These are phyloP conservation scores for Aspergillus olivimuriae DNA, from an alignment of 495 filamentous ascomycete genomes.

Conservation along the genomic window DNA sequence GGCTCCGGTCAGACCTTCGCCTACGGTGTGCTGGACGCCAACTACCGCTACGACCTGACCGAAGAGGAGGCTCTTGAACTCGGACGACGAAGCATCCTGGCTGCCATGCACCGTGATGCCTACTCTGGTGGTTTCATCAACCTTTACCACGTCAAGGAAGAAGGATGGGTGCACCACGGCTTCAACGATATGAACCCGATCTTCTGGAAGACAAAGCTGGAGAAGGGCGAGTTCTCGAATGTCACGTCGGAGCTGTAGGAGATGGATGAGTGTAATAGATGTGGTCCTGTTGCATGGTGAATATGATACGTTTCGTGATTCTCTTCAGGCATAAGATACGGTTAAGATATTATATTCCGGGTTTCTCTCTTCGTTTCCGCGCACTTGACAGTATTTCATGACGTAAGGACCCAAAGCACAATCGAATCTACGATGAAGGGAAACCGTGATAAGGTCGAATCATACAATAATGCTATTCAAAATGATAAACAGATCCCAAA, in stretches of 20 bases:
- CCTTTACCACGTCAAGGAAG: conserved; percentile 96
- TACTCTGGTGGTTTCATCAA: conserved; percentile 99
- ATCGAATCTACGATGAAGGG: too few relatives aligned
- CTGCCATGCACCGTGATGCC: conserved; percentile 95
- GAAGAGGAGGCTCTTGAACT: conserved; percentile 85
- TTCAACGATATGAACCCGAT: conserved; percentile 94
- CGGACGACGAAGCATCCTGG: conserved; percentile 83
- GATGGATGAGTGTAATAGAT: background rate
- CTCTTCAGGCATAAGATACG: conserved; percentile 6
- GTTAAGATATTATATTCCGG: background rate
- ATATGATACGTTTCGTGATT: conserved; percentile 10
- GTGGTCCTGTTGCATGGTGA: conserved; percentile 6
- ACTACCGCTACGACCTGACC: conserved; percentile 83
- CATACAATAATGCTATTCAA: conserved; percentile 13
- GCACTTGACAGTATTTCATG: too few relatives aligned
- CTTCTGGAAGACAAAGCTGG: conserved; percentile 98
- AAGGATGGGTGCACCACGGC: conserved; percentile 96
- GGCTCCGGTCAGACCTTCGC: conserved; percentile 97
- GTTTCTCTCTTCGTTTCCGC: background rate
- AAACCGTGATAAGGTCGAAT: too few relatives aligned
- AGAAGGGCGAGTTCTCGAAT: conserved; percentile 97
- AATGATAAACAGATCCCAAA: conserved; percentile 9
- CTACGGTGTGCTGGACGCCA: conserved; percentile 93
- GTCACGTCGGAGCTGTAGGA: conserved; percentile 70
- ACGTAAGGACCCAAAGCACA: too few relatives aligned